Evolutionary conservation across 2,329 filamentous ascomycete genomes (phyloP).

Genomic region (Fusarium sp.): DNA sequence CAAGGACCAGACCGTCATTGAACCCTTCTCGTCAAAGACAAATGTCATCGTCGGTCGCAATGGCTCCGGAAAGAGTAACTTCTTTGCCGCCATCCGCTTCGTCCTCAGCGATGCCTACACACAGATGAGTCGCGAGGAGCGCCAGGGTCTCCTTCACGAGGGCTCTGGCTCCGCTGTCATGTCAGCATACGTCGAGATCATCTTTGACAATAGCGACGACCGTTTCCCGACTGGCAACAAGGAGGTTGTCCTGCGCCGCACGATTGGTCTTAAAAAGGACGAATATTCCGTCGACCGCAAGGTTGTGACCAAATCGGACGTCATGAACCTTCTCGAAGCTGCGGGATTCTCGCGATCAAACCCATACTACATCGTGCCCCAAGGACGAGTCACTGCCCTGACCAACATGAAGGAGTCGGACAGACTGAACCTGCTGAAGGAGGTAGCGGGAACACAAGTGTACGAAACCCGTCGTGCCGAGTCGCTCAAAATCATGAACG

Average conservation of each 20-base stretch:
- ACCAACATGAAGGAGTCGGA: slow-evolving; percentile 99
- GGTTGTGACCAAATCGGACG: slow-evolving; percentile 93
- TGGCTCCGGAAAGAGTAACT: slow-evolving; percentile 99
- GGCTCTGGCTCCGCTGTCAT: slow-evolving; percentile 97
- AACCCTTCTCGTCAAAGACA: slow-evolving; percentile 96
- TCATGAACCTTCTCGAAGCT: slow-evolving; percentile 94
- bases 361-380: slow-evolving; percentile 98
- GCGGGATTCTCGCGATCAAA: slow-evolving; percentile 97
- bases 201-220: slow-evolving; percentile 97
- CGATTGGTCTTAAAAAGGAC: slow-evolving; percentile 97
- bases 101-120: slow-evolving; percentile 98
- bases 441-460: slow-evolving; percentile 97
- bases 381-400: slow-evolving; percentile 93
- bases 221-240: slow-evolving; percentile 94
- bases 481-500: slow-evolving; percentile 95
- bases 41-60: slow-evolving; percentile 99
- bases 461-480: slow-evolving; percentile 94
- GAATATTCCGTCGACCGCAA: slow-evolving; percentile 98
- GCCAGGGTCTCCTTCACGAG: slow-evolving; percentile 95
- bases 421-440: slow-evolving; percentile 89
- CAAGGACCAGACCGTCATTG: slow-evolving; percentile 99
- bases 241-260: slow-evolving; percentile 90
- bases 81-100: slow-evolving; percentile 98
- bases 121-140: slow-evolving; percentile 94
- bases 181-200: slow-evolving; percentile 99